These are phyloP conservation scores for Dichotomopilus funicola DNA, from an alignment of 2,329 filamentous ascomycete species.

Conservation along the genomic window DNA sequence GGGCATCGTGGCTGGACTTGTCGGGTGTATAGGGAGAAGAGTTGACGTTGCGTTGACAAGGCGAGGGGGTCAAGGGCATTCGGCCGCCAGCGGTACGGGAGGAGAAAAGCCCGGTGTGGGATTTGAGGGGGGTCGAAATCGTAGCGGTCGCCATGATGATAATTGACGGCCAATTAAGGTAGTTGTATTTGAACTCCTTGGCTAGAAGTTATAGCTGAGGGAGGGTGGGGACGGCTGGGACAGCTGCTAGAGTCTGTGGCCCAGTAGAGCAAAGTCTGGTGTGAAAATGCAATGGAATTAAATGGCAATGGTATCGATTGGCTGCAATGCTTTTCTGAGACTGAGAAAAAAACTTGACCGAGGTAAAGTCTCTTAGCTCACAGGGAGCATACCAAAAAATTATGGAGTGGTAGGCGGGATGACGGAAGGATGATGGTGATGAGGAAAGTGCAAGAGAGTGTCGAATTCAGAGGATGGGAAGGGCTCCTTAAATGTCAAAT, in stretches of 20 bases:
- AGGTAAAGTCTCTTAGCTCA: too few species aligned
- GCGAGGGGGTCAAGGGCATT: constrained; percentile 90
- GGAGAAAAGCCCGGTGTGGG: constrained; percentile 87
- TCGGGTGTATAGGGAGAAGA: constrained; percentile 76
- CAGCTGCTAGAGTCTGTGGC: not conserved
- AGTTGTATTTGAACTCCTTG: too few species aligned
- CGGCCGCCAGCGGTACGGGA: constrained; percentile 89
- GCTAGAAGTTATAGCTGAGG: too few species aligned
- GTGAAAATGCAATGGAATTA: too few species aligned
- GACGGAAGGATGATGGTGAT: constrained; percentile 19
- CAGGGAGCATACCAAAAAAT: too few species aligned
- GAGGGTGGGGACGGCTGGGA: not conserved
- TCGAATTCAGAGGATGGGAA: too few species aligned
- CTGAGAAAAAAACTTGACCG: too few species aligned
- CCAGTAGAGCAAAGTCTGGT: not conserved
- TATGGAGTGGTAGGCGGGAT: not conserved
- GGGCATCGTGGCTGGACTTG: constrained; percentile 44
- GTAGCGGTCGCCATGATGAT: constrained; percentile 68
- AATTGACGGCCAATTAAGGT: constrained; percentile 20
- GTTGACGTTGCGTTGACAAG: constrained; percentile 57
- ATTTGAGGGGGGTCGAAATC: constrained; percentile 89
- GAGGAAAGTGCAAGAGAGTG: constrained; percentile 10
- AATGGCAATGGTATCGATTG: too few species aligned
- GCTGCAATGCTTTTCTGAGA: too few species aligned
- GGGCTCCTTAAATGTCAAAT: constrained; percentile 13